Base-by-base conservation (phyloP, 2,329 filamentous ascomycete species). In the Monilinia aucupariae region DNA sequence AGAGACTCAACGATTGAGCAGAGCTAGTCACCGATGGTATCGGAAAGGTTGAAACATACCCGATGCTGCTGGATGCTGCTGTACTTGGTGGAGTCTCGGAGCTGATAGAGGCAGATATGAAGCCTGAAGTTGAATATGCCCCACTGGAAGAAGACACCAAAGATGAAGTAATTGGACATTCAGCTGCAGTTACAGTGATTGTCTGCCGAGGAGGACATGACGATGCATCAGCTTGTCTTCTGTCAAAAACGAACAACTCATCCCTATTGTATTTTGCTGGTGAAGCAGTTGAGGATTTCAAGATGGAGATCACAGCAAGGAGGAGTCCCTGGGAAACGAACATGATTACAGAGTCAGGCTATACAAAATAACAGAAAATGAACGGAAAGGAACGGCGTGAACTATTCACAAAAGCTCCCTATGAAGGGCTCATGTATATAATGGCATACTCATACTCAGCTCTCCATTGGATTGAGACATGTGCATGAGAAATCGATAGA, bases 141-240 rank as follows among this genome's bases (percentile, higher is more conserved):
- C 43, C 25, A 61, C 58, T 61, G 8, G 22, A 43, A 43, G 22
- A 37, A 20, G 32, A 13, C 22, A 22, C 39, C 5, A 37, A 54
- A 60, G 48, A 60, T 27, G 58, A 43, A 22, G 43, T 20, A 25
- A 43, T 43, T 25, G 58, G 58, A 20, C 48, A 60, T 60, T 30
- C 47, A 6, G 25, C 22, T 41, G 49, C 37, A 43, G 58, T 60
- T 8, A 60, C 34, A 20, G 58, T 60, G 15, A 60, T 52, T 7
- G 54, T 56, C 54, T 56, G 41, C 30, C 32, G 54, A 2, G 8
- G 37, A 52, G 48, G 37, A 60, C 58, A 60, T 17, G 25, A 32
- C 17, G 34, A 22, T 39, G 9, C 6, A 1, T 34, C 10, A 32
- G 25, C 34, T 52, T 60, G 39, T 53, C 58, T 60, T 60, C 37